Evolutionary conservation across 495 filamentous ascomycete genomes (phyloP), one percentile per base, ranked within the genome.

Genomic region (Saxophila tyrrhenica): DNA sequence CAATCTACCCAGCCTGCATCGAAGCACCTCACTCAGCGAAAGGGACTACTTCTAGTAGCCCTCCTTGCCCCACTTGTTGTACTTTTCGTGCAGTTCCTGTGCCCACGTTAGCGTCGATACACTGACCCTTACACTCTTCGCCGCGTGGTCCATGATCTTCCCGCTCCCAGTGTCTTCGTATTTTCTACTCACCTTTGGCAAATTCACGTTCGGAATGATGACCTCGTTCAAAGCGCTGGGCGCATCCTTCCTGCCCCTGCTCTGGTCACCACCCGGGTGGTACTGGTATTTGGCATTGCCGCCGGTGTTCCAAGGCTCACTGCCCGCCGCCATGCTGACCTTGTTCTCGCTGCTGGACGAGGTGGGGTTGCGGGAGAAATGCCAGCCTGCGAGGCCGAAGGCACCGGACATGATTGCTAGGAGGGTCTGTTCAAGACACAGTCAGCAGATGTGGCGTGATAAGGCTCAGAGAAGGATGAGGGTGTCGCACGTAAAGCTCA

Each of bases 11-110:
- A 35, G 7, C 29, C 7, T 35, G 13, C 29, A 13, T 35, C 29
- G 29, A 35, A 35, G 29, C 13, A 35, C 13, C 29, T 7, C 29
- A 13, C 29, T 7, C 7, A 35, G 29, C 13, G 13, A 35, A 13
- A 44, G 17, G 41, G 5, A 21, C n/a, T 17, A 44, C 41, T 44
- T 44, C 57, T 67, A 69, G 55, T 62, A 72, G 42, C 60, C 71
- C 49, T 96, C 92, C 80, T 96, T 97, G 71, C 91, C 92, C 78
- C 83, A 95, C 79, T 98, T 98, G 81, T 98, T 98, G 78, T 81
- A 97, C 69, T 82, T 82, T 62, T 97, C 92, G 73, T 98, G 92
- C 52, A 94, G 78, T 48, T 79, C 73, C 92, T 95, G 55, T 15
- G 5, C 23, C 50, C 39, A 32, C 22, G 47, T 56, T n/a, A n/a